Base-by-base conservation (phyloP, 2,329 filamentous ascomycete species). In the Colletotrichum brevisporum region DNA sequence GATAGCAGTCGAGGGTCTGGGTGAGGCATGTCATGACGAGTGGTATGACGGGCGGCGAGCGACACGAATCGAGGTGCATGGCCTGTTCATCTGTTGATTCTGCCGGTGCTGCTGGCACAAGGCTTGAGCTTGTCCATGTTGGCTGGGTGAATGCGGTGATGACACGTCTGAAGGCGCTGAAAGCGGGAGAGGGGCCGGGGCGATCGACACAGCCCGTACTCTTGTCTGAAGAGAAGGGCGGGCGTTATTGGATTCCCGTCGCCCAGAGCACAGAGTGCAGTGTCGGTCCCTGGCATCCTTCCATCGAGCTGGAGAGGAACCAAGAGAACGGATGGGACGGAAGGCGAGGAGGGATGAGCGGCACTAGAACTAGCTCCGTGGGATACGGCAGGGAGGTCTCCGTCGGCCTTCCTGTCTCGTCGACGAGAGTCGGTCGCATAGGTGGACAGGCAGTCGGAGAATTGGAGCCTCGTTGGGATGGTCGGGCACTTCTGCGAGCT, bases 181-280 rank as follows among this genome's bases (percentile, higher is more conserved):
- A 69, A 66, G 66, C 66, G 66, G 66, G 55, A 66, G 66, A 61
- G 62, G 50, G 36, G 50, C 61, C 43, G 50, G 52, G 66, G 39
- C 24, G 66, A 61, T 66, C 55, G 66, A 69, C 66, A 12, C 24
- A n/a, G 45, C 2, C 62, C 41, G 45, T 55, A 41, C 27, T 31
- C 21, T 31, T 31, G 27, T 31, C 27, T 9, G 27, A 9, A 31
- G 26, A 18, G 27, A 9, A 31, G 26, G 24, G 15, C 16, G 54
- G 45, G 54, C 55, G 27, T 27, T 64, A 55, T 13, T 54, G 61
- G 47, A 21, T 43, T 45, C 66, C 56, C 21, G 21, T 26, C 27
- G 51, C 41, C 15, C 12, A 51, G 48, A 47, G 18, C 4, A 39
- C 41, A 43, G 16, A 26, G 47, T 26, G 27, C 27, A 31, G 27